Conservation (phyloP, 164 flowering plant species). For the Tetracentron sinense region DNA sequence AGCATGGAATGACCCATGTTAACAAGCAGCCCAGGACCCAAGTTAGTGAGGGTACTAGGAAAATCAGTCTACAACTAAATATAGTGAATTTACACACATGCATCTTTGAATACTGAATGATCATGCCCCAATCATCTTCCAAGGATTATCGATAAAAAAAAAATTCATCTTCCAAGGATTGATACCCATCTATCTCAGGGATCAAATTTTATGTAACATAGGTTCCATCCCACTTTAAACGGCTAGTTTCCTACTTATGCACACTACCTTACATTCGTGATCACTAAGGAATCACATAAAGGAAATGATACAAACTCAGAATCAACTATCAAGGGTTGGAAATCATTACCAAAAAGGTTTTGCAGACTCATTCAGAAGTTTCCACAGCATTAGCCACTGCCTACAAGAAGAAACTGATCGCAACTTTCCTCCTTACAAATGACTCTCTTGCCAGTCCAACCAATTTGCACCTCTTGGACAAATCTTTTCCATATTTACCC, state of each 20-base stretch:
- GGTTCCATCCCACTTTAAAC: background rate
- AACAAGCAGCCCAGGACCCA: too few species aligned
- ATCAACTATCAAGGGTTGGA: background rate
- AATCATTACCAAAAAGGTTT: background rate
- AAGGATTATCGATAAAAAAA: too few species aligned
- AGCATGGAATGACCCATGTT: too few species aligned
- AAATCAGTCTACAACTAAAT: background rate
- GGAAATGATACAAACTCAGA: background rate
- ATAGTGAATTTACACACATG: background rate
- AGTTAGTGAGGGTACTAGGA: background rate
- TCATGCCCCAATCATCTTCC: background rate
- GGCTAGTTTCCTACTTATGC: background rate
- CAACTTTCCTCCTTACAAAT: too few species aligned
- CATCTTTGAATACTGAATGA: background rate
- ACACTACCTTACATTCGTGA: background rate
- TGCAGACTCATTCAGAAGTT: background rate
- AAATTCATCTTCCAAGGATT: background rate
- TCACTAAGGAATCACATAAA: background rate
- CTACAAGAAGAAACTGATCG: background rate
- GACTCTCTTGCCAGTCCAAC: background rate
- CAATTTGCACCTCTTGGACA: background rate
- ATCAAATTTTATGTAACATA: background rate
- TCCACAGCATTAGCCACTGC: background rate
- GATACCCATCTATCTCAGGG: background rate
- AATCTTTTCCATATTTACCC: background rate